Base-by-base conservation (phyloP, 371 early-diverging fungal species). In the Apophysomyces variabilis region DNA sequence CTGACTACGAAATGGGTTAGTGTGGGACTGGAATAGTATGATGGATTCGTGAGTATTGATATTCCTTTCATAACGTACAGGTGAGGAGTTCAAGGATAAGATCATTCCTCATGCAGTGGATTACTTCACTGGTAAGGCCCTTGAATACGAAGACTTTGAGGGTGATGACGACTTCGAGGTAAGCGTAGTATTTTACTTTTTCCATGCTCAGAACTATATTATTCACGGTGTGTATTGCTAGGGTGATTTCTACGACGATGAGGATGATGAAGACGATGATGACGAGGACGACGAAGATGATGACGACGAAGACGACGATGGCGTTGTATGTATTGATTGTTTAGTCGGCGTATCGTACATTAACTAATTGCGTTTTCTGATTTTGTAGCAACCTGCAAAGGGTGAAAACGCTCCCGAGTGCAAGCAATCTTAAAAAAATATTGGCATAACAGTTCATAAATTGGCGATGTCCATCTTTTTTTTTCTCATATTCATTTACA, bases 111-210 rank as follows among this genome's bases (percentile, higher is more conserved):
- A 90, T 72, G 99, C 99, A 65, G 82, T 99, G 62, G 95, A 96
- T 80, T 99, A 96, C 93, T 99, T 97, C 86, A 98, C 98, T 16
- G 99, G 99, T 72, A 92, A 93, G 82, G 98, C 99, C 54, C 86
- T 96, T 45, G 87, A 89, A 65, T 90, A 88, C 75, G 90, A 88
- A 67, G 92, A 89, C 63, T 80, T 86, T 58, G 84, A 77, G 12
- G 88, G 85, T 57, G 89, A 89, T 56, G 91, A 87, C 58, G 89
- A 89, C 60, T 86, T 87, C 56, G 92, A 88, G 56, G 93, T 88
- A 75, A 58, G 66, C 7, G 4, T 43, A 39, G 5, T 13, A 26
- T 44, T 59, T 36, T 14, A 11, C 13, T 60, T 14, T 67, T 71
- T 12, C 13, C 41, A 11, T 1, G 41, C 8, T 41, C 8, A 41